Percentiles rank a stretch among this genome's conserved stretches.
Conservation (phyloP, 768 basidiomycete genomes). For the Boletus insuetus region DNA sequence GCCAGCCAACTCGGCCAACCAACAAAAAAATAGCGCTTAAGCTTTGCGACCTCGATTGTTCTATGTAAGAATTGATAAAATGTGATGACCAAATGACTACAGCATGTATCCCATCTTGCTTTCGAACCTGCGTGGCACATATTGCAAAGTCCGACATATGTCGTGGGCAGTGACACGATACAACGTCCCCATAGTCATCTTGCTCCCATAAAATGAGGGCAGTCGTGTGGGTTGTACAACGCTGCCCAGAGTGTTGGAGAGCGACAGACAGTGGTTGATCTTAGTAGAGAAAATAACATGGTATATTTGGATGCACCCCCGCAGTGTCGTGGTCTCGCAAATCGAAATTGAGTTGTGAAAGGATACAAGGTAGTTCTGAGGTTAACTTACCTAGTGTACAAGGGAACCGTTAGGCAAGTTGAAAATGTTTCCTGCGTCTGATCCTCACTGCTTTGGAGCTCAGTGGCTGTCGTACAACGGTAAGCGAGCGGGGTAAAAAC, state of each 20-base stretch:
- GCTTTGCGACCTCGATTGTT: background rate
- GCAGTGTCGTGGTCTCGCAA: background rate
- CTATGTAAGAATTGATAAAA: background rate
- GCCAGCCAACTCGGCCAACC: conserved; percentile 84
- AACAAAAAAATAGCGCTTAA: conserved; percentile 41
- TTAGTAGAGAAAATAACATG: background rate
- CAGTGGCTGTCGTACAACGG: conserved; percentile 23
- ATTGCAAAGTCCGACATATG: conserved; percentile 34
- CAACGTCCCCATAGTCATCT: conserved; percentile 40
- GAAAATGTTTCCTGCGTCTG: conserved; percentile 49
- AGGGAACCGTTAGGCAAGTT: background rate
- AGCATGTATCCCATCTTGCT: conserved; percentile 33
- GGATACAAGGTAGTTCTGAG: background rate
- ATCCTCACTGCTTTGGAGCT: conserved; percentile 41
- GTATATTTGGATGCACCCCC: conserved; percentile 1
- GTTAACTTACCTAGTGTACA: conserved; percentile 19
- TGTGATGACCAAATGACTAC: background rate
- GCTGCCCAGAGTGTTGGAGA: conserved; percentile 97
- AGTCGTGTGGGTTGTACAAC: conserved; percentile 63
- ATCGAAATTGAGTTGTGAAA: background rate
- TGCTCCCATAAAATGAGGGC: conserved; percentile 98
- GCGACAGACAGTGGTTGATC: conserved; percentile 36
- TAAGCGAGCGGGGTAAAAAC: conserved; percentile 42
- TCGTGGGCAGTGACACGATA: conserved; percentile 33
- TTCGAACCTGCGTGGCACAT: conserved; percentile 32